phyloP scores from a whole-genome alignment of 2,329 filamentous ascomycete species.

The Microsporum canis region DNA sequence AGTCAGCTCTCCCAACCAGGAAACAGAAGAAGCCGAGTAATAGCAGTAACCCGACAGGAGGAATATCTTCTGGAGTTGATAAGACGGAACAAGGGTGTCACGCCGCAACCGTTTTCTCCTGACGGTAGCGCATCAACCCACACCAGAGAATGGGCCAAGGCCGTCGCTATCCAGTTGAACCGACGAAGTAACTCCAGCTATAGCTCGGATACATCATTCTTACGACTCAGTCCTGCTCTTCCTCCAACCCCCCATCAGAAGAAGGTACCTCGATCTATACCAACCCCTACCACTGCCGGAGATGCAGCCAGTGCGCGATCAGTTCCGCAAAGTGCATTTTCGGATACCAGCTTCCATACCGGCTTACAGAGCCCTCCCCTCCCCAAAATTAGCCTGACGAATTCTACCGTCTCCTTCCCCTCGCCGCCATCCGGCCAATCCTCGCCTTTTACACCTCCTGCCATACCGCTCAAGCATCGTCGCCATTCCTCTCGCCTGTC shows the following conservation, averaged over 20 bases:
- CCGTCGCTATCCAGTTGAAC: constrained; percentile 6
- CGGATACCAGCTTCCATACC: constrained; percentile 5
- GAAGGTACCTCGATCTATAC: constrained; percentile 12
- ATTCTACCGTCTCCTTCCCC: constrained; percentile 28
- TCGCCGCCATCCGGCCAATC: constrained; percentile 28
- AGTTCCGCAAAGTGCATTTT: constrained; percentile 18
- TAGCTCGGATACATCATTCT: constrained; percentile 29
- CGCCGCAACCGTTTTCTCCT: constrained; percentile 32
- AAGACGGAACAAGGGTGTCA: constrained; percentile 37
- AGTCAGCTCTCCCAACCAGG: constrained; percentile 7
- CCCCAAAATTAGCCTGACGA: constrained; percentile 18
- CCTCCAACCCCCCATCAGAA: constrained; percentile 16
- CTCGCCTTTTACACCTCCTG: constrained; percentile 15
- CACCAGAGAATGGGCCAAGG: constrained; percentile 8
- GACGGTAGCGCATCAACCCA: constrained; percentile 14
- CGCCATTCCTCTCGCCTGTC: constrained; percentile 27
- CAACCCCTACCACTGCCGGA: constrained; percentile 17
- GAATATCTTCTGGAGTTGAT: constrained; percentile 42
- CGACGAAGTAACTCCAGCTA: constrained; percentile 19
- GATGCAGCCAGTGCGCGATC: constrained; percentile 20
- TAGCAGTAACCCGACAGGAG: constrained; percentile 45
- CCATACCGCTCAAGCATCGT: constrained; percentile 24
- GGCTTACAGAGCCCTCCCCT: neutral
- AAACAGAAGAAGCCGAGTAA: constrained; percentile 36
- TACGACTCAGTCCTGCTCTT: constrained; percentile 29